phyloP scores from a whole-genome alignment of 2,329 filamentous ascomycete genomes.

The Talaromyces sp. region DNA sequence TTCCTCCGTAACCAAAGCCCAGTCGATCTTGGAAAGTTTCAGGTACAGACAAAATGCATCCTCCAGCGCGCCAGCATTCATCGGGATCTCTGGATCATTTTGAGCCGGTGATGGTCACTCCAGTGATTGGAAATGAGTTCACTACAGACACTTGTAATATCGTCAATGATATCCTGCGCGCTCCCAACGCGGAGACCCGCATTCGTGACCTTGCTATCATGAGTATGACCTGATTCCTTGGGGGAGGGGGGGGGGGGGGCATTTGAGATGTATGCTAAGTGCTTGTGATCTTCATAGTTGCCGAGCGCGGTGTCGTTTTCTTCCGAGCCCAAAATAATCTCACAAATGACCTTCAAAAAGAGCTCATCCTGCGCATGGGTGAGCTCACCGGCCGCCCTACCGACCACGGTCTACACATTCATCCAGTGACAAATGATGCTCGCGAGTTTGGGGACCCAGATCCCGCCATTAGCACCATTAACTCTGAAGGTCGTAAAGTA shows the following conservation, averaged over 20 bases:
- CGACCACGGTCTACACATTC: constrained; percentile 47
- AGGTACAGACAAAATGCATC: constrained; percentile 3
- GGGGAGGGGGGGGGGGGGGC: no score
- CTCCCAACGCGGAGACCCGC: constrained; percentile 27
- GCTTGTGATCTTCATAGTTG: constrained; percentile 37
- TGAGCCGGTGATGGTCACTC: constrained; percentile 14
- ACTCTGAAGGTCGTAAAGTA: constrained; percentile 42
- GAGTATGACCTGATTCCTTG: constrained; percentile 7
- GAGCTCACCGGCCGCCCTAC: constrained; percentile 48
- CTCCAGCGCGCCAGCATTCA: constrained; percentile 6
- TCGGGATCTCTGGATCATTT: constrained; percentile 13
- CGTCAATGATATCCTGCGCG: constrained; percentile 20
- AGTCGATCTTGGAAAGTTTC: not conserved
- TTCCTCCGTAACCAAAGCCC: not conserved
- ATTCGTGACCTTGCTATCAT: constrained; percentile 33
- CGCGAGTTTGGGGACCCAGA: constrained; percentile 49
- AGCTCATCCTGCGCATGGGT: constrained; percentile 51
- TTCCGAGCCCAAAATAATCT: constrained; percentile 53
- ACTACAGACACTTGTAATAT: constrained; percentile 14
- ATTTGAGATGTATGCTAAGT: not conserved
- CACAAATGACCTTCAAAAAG: constrained; percentile 53
- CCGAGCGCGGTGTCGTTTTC: constrained; percentile 54
- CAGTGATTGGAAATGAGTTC: constrained; percentile 19
- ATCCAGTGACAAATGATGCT: constrained; percentile 51
- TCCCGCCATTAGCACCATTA: constrained; percentile 51